Conservation (phyloP, 2,329 filamentous ascomycete genomes). For the Talaromyces albobiverticillius region DNA sequence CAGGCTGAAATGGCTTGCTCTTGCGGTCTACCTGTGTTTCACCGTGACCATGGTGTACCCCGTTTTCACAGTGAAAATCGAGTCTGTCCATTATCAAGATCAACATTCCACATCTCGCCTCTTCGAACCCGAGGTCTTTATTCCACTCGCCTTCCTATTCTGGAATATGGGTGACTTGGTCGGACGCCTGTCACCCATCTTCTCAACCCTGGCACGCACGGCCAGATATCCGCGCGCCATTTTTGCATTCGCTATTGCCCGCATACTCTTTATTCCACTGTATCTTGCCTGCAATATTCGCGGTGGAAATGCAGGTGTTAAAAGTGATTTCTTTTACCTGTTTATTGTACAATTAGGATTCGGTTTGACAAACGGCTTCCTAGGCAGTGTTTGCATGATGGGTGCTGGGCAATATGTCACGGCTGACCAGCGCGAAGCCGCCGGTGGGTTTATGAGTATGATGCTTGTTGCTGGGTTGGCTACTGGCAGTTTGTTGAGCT, state of each 20-base stretch:
- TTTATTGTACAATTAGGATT: conserved; percentile 78
- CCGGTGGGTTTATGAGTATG: conserved; percentile 90
- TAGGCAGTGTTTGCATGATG: conserved; percentile 90
- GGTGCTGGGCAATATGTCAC: conserved; percentile 77
- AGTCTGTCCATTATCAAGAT: conserved; percentile 42
- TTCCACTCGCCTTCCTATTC: conserved; percentile 83
- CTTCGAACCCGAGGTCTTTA: conserved; percentile 69
- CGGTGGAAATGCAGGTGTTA: conserved; percentile 67
- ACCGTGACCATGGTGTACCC: conserved; percentile 89
- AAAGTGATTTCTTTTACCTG: conserved; percentile 86
- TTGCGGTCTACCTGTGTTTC: conserved; percentile 79
- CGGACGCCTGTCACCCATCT: conserved; percentile 67
- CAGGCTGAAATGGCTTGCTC: conserved; percentile 75
- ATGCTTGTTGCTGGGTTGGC: conserved; percentile 83
- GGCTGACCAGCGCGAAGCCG: conserved; percentile 77
- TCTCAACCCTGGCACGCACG: conserved; percentile 53
- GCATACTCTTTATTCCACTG: conserved; percentile 72
- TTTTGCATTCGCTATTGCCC: conserved; percentile 64
- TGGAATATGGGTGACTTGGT: conserved; percentile 89
- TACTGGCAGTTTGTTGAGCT: conserved; percentile 84
- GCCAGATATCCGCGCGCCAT: conserved; percentile 63
- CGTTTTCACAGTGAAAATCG: conserved; percentile 75
- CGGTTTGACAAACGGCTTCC: conserved; percentile 80
- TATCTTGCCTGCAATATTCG: conserved; percentile 88
- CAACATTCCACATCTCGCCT: conserved; percentile 49